Percentiles rank a stretch among this genome's conserved stretches.
These are phyloP conservation scores for Tolypocladium guangdongense DNA, from an alignment of 2,329 filamentous ascomycete genomes.

Conservation along the genomic window DNA sequence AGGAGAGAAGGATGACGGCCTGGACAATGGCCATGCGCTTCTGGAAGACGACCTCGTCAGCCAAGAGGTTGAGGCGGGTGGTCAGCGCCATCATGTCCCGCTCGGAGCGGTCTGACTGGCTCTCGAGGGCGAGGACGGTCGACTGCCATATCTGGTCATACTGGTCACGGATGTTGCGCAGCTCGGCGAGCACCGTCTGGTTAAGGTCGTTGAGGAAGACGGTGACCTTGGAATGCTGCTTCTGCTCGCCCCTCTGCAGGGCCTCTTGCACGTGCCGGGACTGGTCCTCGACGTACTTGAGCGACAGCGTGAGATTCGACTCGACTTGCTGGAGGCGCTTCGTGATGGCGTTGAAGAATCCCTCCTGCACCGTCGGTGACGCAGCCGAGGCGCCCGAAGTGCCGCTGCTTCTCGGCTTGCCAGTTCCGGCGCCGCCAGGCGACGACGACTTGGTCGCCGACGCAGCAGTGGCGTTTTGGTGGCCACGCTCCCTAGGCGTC, in stretches of 20 bases:
- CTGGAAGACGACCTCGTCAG: constrained; percentile 80
- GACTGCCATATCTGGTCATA: constrained; percentile 97
- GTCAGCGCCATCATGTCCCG: constrained; percentile 75
- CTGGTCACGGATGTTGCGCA: constrained; percentile 66
- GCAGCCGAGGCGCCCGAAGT: constrained; percentile 15
- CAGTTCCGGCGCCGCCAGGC: constrained; percentile 6
- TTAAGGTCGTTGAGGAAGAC: constrained; percentile 80
- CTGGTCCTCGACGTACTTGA: constrained; percentile 96
- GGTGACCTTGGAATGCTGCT: constrained; percentile 74
- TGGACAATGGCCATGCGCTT: constrained; percentile 93
- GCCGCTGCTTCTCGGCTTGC: constrained; percentile 18
- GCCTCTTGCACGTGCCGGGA: constrained; percentile 83
- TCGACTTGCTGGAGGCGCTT: constrained; percentile 88
- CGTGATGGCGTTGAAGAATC: constrained; percentile 93
- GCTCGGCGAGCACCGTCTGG: constrained; percentile 70
- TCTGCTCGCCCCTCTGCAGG: constrained; percentile 75
- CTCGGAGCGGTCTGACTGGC: constrained; percentile 74
- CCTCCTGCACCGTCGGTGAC: constrained; percentile 84
- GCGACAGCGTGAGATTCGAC: constrained; percentile 79
- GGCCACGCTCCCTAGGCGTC: constrained; percentile 1
- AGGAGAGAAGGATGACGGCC: constrained; percentile 75
- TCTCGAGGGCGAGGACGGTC: constrained; percentile 83
- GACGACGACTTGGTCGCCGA: constrained; percentile 1
- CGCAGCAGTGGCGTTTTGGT: not conserved
- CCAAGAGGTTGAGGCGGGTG: constrained; percentile 70